These are phyloP conservation scores for Diaporthe destruens DNA, from an alignment of 2,329 filamentous ascomycete species.

Conservation along the genomic window DNA sequence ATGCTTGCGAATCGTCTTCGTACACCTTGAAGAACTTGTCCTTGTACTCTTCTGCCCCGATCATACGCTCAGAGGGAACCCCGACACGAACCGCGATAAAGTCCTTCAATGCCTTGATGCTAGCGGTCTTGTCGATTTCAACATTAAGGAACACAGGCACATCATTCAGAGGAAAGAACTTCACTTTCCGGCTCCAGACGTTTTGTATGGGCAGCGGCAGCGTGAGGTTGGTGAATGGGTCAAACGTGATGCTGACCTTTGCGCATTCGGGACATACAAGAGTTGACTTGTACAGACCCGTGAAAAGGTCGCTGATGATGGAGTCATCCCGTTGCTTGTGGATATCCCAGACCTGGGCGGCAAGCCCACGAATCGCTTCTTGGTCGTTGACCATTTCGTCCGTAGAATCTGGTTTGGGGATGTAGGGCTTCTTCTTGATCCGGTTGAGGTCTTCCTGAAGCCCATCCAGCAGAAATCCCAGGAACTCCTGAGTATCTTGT, in stretches of 20 bases:
- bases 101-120: conserved; percentile 76
- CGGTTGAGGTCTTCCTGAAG: conserved; percentile 96
- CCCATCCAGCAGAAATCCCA: conserved; percentile 94
- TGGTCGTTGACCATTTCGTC: conserved; percentile 93
- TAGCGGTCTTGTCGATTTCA: conserved; percentile 83
- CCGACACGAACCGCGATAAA: conserved; percentile 77
- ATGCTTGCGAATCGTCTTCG: conserved; percentile 74
- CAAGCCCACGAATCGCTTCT: conserved; percentile 84
- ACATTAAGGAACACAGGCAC: conserved; percentile 78
- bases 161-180: conserved; percentile 82
- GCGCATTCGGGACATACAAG: conserved; percentile 90
- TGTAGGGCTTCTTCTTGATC: conserved; percentile 95
- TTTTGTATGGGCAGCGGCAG: conserved; percentile 90
- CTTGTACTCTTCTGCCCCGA: conserved; percentile 86
- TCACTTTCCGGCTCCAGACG: conserved; percentile 80
- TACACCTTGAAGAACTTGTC: conserved; percentile 90
- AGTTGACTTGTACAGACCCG: conserved; percentile 98
- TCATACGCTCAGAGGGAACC: conserved; percentile 74
- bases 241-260: conserved; percentile 98
- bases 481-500: conserved; percentile 96
- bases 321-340: conserved; percentile 95
- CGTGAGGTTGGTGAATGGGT: conserved; percentile 95
- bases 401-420: conserved; percentile 96
- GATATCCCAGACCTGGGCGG: conserved; percentile 89
- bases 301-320: conserved; percentile 94